phyloP scores from a whole-genome alignment of 1,284 basidiomycete species.

The Microbotryum scabiosae region DNA sequence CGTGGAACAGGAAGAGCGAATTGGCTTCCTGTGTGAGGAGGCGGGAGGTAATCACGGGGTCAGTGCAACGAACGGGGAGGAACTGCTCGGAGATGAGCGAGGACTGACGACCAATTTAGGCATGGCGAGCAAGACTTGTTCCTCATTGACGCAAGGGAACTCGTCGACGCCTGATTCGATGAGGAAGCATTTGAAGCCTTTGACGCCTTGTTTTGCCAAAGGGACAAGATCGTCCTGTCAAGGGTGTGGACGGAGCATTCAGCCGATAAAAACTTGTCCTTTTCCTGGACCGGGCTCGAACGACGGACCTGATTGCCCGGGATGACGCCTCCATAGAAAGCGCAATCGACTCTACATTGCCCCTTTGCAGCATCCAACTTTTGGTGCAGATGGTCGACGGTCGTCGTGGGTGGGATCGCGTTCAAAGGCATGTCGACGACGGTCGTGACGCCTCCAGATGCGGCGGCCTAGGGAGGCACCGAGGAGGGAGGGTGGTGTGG shows the following conservation, averaged over 20 bases:
- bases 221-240: constrained; percentile 55
- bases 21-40: constrained; percentile 48
- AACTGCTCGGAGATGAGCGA: background rate
- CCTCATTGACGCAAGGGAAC: constrained; percentile 71
- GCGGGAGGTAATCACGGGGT: no score
- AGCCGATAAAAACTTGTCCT: background rate
- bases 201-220: constrained; percentile 66
- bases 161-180: constrained; percentile 91
- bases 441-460: constrained; percentile 81
- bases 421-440: constrained; percentile 93
- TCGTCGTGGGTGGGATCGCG: constrained; percentile 87
- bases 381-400: constrained; percentile 57
- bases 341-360: constrained; percentile 74
- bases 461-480: constrained; percentile 60
- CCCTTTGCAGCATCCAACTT: constrained; percentile 63
- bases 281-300: background rate
- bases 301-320: constrained; percentile 66
- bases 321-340: constrained; percentile 90
- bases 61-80: no score
- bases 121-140: constrained; percentile 65
- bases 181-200: constrained; percentile 91
- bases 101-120: constrained; percentile 55
- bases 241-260: background rate
- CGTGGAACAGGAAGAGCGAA: constrained; percentile 77
- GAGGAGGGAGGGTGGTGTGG: no score